Base-by-base conservation (phyloP, 1,284 basidiomycete species). In the Cryptococcus depauperatus region DNA sequence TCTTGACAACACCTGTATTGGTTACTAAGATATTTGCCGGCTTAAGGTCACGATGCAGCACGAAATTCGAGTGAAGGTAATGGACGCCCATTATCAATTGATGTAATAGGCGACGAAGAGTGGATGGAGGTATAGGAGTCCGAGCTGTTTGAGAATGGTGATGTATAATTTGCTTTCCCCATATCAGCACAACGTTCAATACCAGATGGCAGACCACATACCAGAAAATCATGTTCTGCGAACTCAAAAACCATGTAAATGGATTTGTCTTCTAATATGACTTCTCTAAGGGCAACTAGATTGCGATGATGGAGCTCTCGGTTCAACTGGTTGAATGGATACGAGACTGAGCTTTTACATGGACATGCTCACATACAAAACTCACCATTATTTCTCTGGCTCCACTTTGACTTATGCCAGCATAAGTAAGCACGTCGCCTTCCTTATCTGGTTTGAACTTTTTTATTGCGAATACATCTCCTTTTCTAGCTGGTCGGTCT, bases 401-500 rank as follows among this genome's bases (percentile, higher is more conserved):
- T 14, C 92, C 95, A 69, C 87, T 92, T 73, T 97, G 95, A 62
- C 88, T 93, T 62, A 99, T 93, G 4, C 95, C 95, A 7, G 91
- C 95, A 67, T 96, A 98, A 1, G 86, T 88, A 41, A 84, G 73
- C 2, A 88, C 82, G 62, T 95, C 91, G 27, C 90, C 90, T 72
- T 95, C 91, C 68, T 97, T 97, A 75, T 98, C 95, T 0, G 93
- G 92, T 68, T 99, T 99, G 76, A 98, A 98, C 71, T 98, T 99
- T 75, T 99, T 99, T 74, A 98, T 97, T 4, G 93, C 95, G 61
- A 90, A 85, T 39, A 93, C 77, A 46, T 74, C 75, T 1, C 75
- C 79, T 38, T 69, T 67, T 35, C 83, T 81, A 9, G 74, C 73
- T 1, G 79, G 62, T 23, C 64, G 48, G 40, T 75, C 83, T 27